Evolutionary conservation across 352 stramenopile genomes (phyloP).

Genomic region (Phytopythium ostracodes): DNA sequence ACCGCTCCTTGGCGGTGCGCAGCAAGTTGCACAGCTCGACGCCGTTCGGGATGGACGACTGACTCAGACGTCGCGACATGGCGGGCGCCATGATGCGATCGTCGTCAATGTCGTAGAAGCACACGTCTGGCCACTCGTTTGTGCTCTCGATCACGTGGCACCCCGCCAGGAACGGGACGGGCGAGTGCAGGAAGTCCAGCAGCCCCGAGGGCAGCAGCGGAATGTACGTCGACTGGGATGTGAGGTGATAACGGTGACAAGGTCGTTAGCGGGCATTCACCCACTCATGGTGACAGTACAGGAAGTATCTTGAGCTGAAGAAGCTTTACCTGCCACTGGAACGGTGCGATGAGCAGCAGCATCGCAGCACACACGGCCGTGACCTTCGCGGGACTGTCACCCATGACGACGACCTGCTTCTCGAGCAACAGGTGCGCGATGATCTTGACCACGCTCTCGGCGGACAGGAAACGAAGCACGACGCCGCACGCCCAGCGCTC

Average conservation of each 20-base stretch:
- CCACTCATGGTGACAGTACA: neutral
- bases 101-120: constrained; percentile 78
- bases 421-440: constrained; percentile 68
- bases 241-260: neutral
- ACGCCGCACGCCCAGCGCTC: constrained; percentile 73
- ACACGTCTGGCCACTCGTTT: constrained; percentile 77
- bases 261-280: neutral
- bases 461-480: constrained; percentile 51
- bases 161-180: constrained; percentile 74
- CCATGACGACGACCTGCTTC: constrained; percentile 80
- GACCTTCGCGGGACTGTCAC: constrained; percentile 57
- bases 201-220: constrained; percentile 62
- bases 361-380: constrained; percentile 69
- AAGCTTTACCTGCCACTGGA: constrained; percentile 62
- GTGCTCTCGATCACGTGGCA: constrained; percentile 58
- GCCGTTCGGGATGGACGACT: constrained; percentile 51
- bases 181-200: constrained; percentile 81
- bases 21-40: constrained; percentile 58
- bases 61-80: constrained; percentile 36
- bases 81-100: constrained; percentile 45
- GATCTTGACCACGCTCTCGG: constrained; percentile 65
- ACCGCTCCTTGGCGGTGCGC: constrained; percentile 45
- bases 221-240: constrained; percentile 79
- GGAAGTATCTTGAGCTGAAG: neutral
- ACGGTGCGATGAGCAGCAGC: constrained; percentile 66